Conservation (phyloP, 2,329 filamentous ascomycete genomes). For the Hysterium pulicare region DNA sequence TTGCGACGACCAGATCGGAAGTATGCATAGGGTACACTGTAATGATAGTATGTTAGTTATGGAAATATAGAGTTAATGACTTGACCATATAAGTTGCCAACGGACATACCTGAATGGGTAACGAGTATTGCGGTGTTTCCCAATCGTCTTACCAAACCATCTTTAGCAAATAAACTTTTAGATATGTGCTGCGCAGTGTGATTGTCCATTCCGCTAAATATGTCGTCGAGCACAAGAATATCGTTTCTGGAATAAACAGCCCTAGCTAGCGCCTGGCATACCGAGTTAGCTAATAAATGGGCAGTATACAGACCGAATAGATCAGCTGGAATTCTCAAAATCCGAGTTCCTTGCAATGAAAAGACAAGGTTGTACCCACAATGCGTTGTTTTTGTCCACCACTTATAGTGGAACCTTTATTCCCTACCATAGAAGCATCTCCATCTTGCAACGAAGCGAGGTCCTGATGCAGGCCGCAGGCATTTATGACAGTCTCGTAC, state of each 20-base stretch:
- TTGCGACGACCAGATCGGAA: too few species aligned
- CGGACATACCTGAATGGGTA: slow-evolving; percentile 9
- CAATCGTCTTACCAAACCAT: slow-evolving; percentile 39
- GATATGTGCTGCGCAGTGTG: slow-evolving; percentile 46
- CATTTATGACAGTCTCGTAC: slow-evolving; percentile 16
- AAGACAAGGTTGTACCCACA: too few species aligned
- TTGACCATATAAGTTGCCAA: too few species aligned
- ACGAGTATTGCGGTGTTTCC: slow-evolving; percentile 17
- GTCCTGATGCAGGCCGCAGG: slow-evolving; percentile 17
- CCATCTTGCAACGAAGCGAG: slow-evolving; percentile 6
- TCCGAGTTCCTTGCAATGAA: too few species aligned
- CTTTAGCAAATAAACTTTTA: slow-evolving; percentile 38
- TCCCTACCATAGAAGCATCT: slow-evolving; percentile 44
- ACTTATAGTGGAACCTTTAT: slow-evolving; percentile 45
- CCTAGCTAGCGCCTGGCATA: slow-evolving; percentile 47
- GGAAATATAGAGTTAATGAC: too few species aligned
- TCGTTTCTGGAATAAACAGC: slow-evolving; percentile 45
- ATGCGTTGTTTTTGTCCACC: slow-evolving; percentile 48
- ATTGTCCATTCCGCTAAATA: slow-evolving; percentile 46
- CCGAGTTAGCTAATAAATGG: too few species aligned
- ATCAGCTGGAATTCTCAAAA: too few species aligned
- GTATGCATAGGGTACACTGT: too few species aligned
- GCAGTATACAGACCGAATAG: too few species aligned
- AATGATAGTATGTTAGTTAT: too few species aligned
- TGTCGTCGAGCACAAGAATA: slow-evolving; percentile 46